These are phyloP conservation scores for Chenopodium formosanum DNA, from an alignment of 148 eudicot genomes.

Conservation along the genomic window DNA sequence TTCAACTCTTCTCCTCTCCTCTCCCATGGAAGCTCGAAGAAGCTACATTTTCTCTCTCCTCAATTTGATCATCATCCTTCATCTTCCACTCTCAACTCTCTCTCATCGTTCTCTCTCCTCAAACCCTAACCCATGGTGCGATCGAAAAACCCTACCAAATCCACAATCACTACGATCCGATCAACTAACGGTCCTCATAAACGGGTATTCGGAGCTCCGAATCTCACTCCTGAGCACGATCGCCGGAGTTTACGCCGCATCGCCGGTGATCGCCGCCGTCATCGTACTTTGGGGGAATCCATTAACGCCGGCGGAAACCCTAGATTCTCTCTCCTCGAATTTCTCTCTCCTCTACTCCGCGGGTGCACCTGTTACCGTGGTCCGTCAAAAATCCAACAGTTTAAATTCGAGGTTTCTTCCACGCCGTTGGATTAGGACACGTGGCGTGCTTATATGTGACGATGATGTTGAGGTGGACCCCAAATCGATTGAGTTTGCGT, in stretches of 20 bases:
- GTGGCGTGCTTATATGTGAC: slow-evolving; percentile 70
- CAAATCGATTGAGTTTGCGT: slow-evolving; percentile 59
- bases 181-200: slow-evolving; percentile 69
- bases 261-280: slow-evolving; percentile 48
- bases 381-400: slow-evolving; percentile 48
- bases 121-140: slow-evolving; percentile 40
- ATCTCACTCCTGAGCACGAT: slow-evolving; percentile 61
- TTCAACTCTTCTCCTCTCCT: neutral
- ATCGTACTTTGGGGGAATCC: slow-evolving; percentile 75
- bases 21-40: slow-evolving; percentile 15
- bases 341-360: slow-evolving; percentile 45
- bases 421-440: slow-evolving; percentile 54
- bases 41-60: slow-evolving; percentile 9
- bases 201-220: slow-evolving; percentile 76
- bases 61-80: slow-evolving; percentile 1
- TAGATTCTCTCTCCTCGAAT: slow-evolving; percentile 49
- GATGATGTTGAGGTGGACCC: slow-evolving; percentile 66
- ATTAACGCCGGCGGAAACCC: slow-evolving; percentile 45
- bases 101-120: slow-evolving; percentile 22
- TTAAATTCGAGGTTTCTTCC: slow-evolving; percentile 79
- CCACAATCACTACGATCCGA: slow-evolving; percentile 47
- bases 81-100: slow-evolving; percentile 9
- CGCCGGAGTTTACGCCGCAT: slow-evolving; percentile 58
- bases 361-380: slow-evolving; percentile 48
- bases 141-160: slow-evolving; percentile 31